Base-by-base conservation (phyloP, 2,329 filamentous ascomycete genomes). In the Pseudogymnoascus sp. region DNA sequence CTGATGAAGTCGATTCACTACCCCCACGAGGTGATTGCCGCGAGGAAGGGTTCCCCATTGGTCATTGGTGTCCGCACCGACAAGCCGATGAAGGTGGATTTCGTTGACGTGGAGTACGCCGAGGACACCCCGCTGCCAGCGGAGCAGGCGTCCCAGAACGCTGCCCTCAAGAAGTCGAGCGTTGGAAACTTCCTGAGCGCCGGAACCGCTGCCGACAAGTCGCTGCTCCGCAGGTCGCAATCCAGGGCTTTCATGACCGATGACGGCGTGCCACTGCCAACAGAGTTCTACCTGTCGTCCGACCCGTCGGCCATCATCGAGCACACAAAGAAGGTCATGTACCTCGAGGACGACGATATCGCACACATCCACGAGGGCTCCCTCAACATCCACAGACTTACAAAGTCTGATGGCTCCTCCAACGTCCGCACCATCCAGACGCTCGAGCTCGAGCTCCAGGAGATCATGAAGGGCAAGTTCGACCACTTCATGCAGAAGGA, bases 401-500 rank as follows among this genome's bases (percentile, higher is more conserved):
- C 90, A 79, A 97, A 97, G 87, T 89, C 93, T 71, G 93, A 97
- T 75, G 93, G 93, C 70, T 93, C 90, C 75, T 96, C 91, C 79
- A 97, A 97, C 75, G 92, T 97, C 71, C 93, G 95, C 76, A 91
- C 90, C 72, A 99, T 99, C 77, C 95, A 99, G 84, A 99, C 95
- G 63, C 86, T 99, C 63, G 95, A 99, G 83, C 90, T 99, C 60
- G 92, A 99, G 83, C 88, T 99, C 68, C 95, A 99, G 82, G 93
- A 99, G 83, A 99, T 99, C 79, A 99, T 99, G 95, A 99, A 99
- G 88, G 95, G 95, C 78, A 96, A 95, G 77, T 99, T 97, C 79
- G 95, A 99, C 78, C 95, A 99, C 82, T 99, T 97, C 84, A 99
- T 99, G 95, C 95, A 99, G 78, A 99, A 99, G 87, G 95, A 99